Base-by-base conservation (phyloP, 2,329 filamentous ascomycete genomes). In the Xylaria sp. region DNA sequence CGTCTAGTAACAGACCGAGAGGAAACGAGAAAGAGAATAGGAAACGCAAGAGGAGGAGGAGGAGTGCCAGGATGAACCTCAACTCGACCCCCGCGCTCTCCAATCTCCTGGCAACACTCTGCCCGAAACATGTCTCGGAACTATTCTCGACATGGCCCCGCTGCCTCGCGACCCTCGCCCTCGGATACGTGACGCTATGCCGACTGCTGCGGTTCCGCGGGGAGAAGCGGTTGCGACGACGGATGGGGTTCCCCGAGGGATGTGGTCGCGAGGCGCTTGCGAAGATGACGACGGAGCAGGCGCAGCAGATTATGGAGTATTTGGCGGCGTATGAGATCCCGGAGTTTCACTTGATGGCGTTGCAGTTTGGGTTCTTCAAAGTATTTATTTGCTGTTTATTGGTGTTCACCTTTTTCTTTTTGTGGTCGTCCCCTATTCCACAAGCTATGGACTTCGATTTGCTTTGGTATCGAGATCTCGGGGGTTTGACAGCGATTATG, bases 321-420 rank as follows among this genome's bases (percentile, higher is more conserved):
- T 50, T 72, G 1, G 48, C 55, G 4, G 16, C 44, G 7, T 68
- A 65, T 54, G 71, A 73, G 58, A 67, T 72, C 11, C 71, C 71
- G 1, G 59, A 63, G n/a, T 63, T 69, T 13, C 63, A 67, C 16
- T 57, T 66, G 16, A n/a, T 67, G 52, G 57, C 65, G 13, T 54
- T 72, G 57, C 60, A 73, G 53, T 72, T 73, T 59, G 71, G 65
- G 1, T 47, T 73, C 7, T 73, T 73, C 59, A 73, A 72, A 68
- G 71, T 73, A 47, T 63, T 51, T 50, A 48, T 39, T 35, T 37
- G n/a, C 23, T 39, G 11, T 8, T 11, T 8, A 10, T 30, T 18
- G 4, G 37, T 9, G 9, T 48, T 48, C 44, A 13, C 53, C 16
- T 5, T 30, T 50, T 50, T 50, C 8, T 42, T 10, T 42, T 6